A percentile compares a stretch with the other conserved stretches of the same genome.
Evolutionary conservation across 2,329 filamentous ascomycete genomes (phyloP).

Genomic region (Beauveria rudraprayagi): DNA sequence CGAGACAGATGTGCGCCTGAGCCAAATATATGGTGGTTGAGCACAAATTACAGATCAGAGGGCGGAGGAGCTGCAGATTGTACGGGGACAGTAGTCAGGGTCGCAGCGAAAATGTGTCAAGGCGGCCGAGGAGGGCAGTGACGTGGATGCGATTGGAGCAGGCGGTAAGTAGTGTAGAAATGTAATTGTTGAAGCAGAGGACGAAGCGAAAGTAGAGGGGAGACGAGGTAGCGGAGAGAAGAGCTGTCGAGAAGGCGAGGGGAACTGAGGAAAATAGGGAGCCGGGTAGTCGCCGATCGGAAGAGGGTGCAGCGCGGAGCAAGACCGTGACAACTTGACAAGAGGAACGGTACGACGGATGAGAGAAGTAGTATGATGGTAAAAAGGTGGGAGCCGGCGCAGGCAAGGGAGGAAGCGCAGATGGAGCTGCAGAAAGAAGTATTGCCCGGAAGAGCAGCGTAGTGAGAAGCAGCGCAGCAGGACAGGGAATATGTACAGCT

Average conservation of each 20-base stretch:
- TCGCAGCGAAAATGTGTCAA: neutral
- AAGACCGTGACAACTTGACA: neutral
- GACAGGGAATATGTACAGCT: constrained; percentile 4
- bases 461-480: neutral
- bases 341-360: neutral
- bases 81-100: neutral
- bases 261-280: neutral
- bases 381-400: neutral
- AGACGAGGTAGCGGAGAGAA: neutral
- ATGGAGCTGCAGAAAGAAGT: neutral
- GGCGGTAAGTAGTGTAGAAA: neutral
- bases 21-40: neutral
- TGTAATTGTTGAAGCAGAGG: neutral
- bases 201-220: neutral
- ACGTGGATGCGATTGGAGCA: neutral
- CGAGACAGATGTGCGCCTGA: neutral
- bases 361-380: neutral
- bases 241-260: neutral
- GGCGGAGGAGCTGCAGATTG: neutral
- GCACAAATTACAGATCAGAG: neutral
- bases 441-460: neutral
- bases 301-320: neutral
- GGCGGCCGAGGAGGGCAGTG: neutral
- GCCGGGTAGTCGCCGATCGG: constrained; percentile 1
- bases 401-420: neutral